Evolutionary conservation across 805 yeast genomes (phyloP).

Genomic region (Kodamaea nitidulidarum): DNA sequence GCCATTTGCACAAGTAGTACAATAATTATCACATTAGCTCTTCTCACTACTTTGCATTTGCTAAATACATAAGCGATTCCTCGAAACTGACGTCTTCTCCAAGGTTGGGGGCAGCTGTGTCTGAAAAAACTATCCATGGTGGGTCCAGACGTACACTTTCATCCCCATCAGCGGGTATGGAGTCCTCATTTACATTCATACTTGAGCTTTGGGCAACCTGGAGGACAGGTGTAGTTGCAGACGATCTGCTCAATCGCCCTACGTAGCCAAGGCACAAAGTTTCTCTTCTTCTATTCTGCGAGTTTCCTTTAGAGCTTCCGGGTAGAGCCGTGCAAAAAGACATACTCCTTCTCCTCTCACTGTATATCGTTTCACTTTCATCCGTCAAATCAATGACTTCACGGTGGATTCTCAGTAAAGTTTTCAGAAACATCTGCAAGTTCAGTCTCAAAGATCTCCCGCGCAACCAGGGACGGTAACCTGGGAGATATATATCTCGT

Average conservation of each 20-base stretch:
- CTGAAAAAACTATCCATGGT: not conserved
- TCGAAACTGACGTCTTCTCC: conserved; percentile 1
- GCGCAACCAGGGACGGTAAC: not conserved
- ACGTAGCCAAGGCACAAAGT: no score
- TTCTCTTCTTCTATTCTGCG: no score
- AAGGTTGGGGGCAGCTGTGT: not conserved
- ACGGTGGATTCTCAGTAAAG: not conserved
- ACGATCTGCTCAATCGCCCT: no score
- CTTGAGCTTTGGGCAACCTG: no score
- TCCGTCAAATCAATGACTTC: no score
- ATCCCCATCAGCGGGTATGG: no score
- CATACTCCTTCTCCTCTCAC: not conserved
- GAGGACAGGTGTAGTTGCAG: no score
- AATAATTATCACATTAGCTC: no score
- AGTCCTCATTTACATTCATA: no score
- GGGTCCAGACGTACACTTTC: not conserved
- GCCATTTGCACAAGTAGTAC: no score
- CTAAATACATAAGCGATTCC: not conserved
- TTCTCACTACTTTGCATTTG: not conserved
- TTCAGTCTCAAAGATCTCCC: not conserved
- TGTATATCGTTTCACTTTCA: not conserved
- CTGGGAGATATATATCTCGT: not conserved
- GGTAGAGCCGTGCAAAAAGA: no score
- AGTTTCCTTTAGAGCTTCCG: no score
- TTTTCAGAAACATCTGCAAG: not conserved